Percentiles rank a stretch among this genome's conserved stretches.
phyloP scores from a whole-genome alignment of 257 asterid genomes.

The Plectranthus barbatus region DNA sequence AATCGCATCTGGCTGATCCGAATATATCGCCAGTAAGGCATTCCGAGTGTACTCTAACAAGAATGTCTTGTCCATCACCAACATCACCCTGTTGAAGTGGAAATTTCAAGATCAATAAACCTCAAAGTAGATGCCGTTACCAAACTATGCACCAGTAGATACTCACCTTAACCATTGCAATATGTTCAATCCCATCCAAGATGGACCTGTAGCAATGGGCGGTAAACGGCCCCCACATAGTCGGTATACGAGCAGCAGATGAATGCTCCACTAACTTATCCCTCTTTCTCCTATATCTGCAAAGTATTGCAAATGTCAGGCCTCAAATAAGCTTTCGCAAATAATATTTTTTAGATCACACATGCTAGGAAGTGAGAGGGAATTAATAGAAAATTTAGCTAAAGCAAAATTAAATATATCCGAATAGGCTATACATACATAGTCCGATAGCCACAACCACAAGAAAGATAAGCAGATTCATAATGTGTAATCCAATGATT shows the following conservation, averaged over 20 bases:
- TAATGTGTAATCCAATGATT: not conserved
- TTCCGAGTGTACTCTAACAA: constrained; percentile 92
- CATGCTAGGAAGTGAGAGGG: constrained; percentile 2
- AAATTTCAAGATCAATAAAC: not conserved
- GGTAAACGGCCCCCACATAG: constrained; percentile 90
- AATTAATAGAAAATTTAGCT: not conserved
- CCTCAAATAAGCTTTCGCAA: not conserved
- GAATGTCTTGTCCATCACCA: constrained; percentile 81
- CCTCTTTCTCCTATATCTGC: constrained; percentile 88
- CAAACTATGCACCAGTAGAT: not conserved
- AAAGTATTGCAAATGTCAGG: constrained; percentile 19
- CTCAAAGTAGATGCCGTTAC: not conserved
- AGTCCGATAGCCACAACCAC: not conserved
- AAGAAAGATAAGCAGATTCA: not conserved
- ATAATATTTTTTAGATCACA: not conserved
- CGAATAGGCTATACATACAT: too few relatives aligned
- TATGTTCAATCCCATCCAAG: constrained; percentile 93
- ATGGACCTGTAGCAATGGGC: constrained; percentile 79
- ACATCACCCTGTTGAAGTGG: constrained; percentile 67
- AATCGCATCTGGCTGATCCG: constrained; percentile 94
- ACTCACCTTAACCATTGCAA: constrained; percentile 94
- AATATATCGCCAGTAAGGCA: constrained; percentile 98
- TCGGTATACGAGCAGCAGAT: constrained; percentile 90
- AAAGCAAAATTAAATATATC: not conserved
- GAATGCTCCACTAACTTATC: constrained; percentile 79